Conservation (phyloP, 2,329 filamentous ascomycete species). For the Apiospora arundinis region DNA sequence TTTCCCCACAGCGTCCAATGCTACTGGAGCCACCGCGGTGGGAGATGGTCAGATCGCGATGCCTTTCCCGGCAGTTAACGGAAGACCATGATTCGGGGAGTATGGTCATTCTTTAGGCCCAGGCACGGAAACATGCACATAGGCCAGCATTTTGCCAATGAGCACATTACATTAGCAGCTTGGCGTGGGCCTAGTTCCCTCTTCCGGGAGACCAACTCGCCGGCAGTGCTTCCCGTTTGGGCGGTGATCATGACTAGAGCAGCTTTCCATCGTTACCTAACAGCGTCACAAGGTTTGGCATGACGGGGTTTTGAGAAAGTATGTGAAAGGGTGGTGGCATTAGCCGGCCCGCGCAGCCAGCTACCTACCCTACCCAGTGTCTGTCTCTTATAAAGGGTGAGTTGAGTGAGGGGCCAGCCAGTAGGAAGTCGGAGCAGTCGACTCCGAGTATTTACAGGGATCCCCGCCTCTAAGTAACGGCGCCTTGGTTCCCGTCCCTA, state of each 20-base stretch:
- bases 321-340: not conserved
- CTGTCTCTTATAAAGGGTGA: not conserved
- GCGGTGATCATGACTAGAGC: not conserved
- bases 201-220: not conserved
- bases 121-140: not conserved
- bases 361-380: too few species aligned
- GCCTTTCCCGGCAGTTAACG: constrained; percentile 1
- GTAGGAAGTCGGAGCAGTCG: constrained; percentile 2
- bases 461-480: not conserved
- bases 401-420: not conserved
- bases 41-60: not conserved
- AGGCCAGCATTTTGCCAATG: constrained; percentile 2
- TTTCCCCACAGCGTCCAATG: not conserved
- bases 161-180: constrained; percentile 1
- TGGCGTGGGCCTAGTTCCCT: not conserved
- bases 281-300: not conserved
- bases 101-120: not conserved
- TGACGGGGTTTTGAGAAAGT: not conserved
- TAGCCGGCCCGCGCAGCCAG: constrained; percentile 8
- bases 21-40: not conserved
- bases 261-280: not conserved
- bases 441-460: not conserved
- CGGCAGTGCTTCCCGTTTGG: not conserved
- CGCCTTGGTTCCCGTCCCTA: constrained; percentile 1
- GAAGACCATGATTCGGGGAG: not conserved